Evolutionary conservation across 2,329 filamentous ascomycete genomes (phyloP), one percentile per base, ranked within the genome.

Genomic region (Penicillium sp.): DNA sequence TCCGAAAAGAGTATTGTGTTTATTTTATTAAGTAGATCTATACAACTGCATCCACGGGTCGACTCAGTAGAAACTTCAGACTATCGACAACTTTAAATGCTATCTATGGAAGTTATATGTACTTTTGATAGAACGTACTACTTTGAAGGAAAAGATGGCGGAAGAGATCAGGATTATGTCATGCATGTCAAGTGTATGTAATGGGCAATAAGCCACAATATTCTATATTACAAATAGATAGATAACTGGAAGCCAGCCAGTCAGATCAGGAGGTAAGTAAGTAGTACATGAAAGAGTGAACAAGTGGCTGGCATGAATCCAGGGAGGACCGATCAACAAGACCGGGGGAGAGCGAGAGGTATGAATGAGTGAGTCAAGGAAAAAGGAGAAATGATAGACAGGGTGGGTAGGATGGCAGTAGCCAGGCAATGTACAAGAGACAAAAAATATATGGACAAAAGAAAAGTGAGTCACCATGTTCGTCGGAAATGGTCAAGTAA

Each of bases 161-260:
- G 26, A 37, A 11, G 26, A 19, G 42, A 43, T 26, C n/a, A 53
- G 14, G 58, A 52, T 54, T 60, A 61, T 39, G 35, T 39, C n/a
- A 39, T 58, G 54, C 39, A 65, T 57, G 35, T 55, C 50, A 62
- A 46, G 52, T 68, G 63, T 67, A 64, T 68, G 57, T 59, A 57
- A 54, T 59, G 58, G 61, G 56, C 60, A 52, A 35, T 51, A 54
- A 16, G 54, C 63, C 63, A 49, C 57, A 58, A 55, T 56, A 48
- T 59, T 59, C 61, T 73, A 73, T 71, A 73, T 72, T 74, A 74
- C 71, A 73, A 67, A 27, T 61, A 57, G 59, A 61, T 60, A 63
- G 54, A 62, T 59, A 50, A 66, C 62, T 57, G 64, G 61, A 60
- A 55, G 53, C 64, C 64, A 59, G 63, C 63, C 63, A 67, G 67